phyloP scores from a whole-genome alignment of 1,139 yeast species.

The Martiniozyma asiatica region DNA sequence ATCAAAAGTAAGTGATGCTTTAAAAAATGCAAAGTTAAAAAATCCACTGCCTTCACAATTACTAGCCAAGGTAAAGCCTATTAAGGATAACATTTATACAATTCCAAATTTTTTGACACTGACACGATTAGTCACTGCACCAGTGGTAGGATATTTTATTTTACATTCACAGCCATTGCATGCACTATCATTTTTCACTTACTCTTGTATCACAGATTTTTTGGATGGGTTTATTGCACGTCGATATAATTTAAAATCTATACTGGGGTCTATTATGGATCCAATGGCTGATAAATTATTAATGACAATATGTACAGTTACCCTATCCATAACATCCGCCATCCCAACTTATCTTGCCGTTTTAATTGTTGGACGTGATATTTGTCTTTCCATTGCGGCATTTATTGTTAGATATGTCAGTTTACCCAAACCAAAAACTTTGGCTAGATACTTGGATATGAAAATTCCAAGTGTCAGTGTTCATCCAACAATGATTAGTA shows the following conservation, averaged over 20 bases:
- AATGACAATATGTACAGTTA: slow-evolving; percentile 75
- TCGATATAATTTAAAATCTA: slow-evolving; percentile 59
- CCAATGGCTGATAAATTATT: slow-evolving; percentile 91
- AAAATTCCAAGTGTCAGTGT: slow-evolving; percentile 79
- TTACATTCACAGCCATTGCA: slow-evolving; percentile 44
- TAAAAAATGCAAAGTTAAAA: no score
- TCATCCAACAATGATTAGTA: slow-evolving; percentile 79
- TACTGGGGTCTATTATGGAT: slow-evolving; percentile 83
- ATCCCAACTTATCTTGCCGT: slow-evolving; percentile 60
- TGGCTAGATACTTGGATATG: slow-evolving; percentile 62
- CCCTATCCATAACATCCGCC: slow-evolving; percentile 57
- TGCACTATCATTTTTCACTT: slow-evolving; percentile 65
- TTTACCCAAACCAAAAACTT: slow-evolving; percentile 65
- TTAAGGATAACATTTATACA: slow-evolving; percentile 56
- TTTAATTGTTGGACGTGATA: slow-evolving; percentile 77
- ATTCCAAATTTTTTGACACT: slow-evolving; percentile 77
- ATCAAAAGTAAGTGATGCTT: no score
- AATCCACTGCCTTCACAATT: no score
- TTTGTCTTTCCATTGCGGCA: slow-evolving; percentile 64
- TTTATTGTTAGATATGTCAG: slow-evolving; percentile 62
- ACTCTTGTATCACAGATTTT: slow-evolving; percentile 84
- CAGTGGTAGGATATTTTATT: slow-evolving; percentile 70
- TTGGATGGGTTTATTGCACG: slow-evolving; percentile 90
- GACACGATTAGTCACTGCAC: slow-evolving; percentile 69
- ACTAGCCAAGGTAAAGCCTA: no score